phyloP scores from a whole-genome alignment of 2,329 filamentous ascomycete species.

The Berkeleyomyces rouxiae region DNA sequence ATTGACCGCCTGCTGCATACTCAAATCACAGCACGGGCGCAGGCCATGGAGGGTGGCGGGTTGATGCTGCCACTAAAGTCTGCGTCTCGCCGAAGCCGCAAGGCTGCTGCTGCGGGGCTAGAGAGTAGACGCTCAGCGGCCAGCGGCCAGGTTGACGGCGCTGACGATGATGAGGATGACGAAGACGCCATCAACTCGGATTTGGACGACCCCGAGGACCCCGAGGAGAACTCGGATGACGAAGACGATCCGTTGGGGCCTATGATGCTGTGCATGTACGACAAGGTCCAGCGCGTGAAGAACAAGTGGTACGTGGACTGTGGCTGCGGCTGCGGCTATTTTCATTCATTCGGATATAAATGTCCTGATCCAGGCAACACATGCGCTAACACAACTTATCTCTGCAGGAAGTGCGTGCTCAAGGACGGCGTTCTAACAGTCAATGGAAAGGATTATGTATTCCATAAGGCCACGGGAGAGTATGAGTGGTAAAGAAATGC shows the following conservation, averaged over 20 bases:
- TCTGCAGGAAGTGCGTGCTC: constrained; percentile 76
- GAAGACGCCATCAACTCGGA: constrained; percentile 98
- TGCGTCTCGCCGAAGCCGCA: constrained; percentile 22
- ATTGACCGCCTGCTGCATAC: constrained; percentile 55
- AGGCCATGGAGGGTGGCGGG: constrained; percentile 55
- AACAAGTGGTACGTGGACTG: constrained; percentile 64
- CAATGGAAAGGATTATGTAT: constrained; percentile 89
- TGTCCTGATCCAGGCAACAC: neutral
- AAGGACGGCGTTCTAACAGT: constrained; percentile 93
- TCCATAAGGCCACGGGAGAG: constrained; percentile 93
- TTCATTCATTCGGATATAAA: neutral
- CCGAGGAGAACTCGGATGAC: constrained; percentile 67
- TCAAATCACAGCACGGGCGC: constrained; percentile 48
- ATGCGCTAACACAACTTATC: constrained; percentile 15
- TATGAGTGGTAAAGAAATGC: constrained; percentile 67
- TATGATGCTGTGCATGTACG: constrained; percentile 97
- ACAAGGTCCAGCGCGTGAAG: constrained; percentile 97
- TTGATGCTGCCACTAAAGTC: constrained; percentile 57
- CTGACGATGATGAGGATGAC: constrained; percentile 47
- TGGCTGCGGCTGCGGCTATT: no score
- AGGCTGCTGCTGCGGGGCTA: neutral
- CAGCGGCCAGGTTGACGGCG: constrained; percentile 36
- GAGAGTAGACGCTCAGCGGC: constrained; percentile 23
- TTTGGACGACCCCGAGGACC: constrained; percentile 85
- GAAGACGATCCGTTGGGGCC: constrained; percentile 71